These are phyloP conservation scores for Lycium ferocissimum DNA, from an alignment of 257 asterid genomes.

Conservation along the genomic window DNA sequence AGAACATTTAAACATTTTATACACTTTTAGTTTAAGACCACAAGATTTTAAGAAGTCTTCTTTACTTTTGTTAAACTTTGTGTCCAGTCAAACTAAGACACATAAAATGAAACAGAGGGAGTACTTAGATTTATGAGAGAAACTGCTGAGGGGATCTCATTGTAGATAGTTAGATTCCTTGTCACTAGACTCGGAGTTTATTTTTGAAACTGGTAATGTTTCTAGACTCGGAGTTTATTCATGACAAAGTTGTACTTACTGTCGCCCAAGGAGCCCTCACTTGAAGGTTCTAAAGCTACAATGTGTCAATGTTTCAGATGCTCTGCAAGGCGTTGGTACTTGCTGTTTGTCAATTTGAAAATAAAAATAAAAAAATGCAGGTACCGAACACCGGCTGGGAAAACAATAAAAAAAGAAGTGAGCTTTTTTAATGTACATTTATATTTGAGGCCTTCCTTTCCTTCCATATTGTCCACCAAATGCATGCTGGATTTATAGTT, in stretches of 20 bases:
- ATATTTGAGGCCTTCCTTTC: neutral
- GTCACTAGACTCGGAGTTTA: constrained; percentile 71
- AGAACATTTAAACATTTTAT: neutral
- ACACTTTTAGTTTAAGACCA: neutral
- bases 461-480: constrained; percentile 7
- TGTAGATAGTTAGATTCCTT: constrained; percentile 70
- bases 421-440: constrained; percentile 14
- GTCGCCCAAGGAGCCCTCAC: constrained; percentile 63
- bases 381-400: too few species aligned
- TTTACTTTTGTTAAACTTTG: neutral
- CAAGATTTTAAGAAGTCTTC: neutral
- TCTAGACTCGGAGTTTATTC: constrained; percentile 69
- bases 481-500: neutral
- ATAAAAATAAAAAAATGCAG: too few species aligned
- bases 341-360: constrained; percentile 46
- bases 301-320: constrained; percentile 70
- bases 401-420: too few species aligned
- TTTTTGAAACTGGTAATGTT: constrained; percentile 1
- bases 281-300: constrained; percentile 73
- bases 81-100: neutral
- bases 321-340: constrained; percentile 67
- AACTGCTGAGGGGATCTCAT: constrained; percentile 65
- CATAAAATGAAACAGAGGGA: neutral
- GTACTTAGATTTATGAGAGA: neutral
- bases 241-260: constrained; percentile 70